Base-by-base conservation (phyloP, 257 asterid genomes). In the Leptodermis oblonga region DNA sequence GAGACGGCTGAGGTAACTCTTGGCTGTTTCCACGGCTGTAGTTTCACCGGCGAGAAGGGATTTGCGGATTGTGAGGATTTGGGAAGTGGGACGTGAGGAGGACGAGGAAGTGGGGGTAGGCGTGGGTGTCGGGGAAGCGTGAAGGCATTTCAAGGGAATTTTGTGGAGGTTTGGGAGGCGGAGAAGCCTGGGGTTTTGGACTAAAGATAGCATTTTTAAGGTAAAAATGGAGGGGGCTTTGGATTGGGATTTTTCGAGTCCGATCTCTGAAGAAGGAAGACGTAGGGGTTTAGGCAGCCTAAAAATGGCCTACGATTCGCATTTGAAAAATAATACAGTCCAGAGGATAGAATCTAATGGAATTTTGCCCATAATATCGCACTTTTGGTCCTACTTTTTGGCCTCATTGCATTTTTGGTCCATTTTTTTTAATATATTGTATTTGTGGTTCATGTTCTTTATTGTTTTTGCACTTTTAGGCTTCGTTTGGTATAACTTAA, bases 31-130 rank as follows among this genome's bases (percentile, higher is more conserved):
- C 71, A 84, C 88, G 25, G 96, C 92, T 49, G 93, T 78, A 58
- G 89, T 81, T 67, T 87, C 86, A 64, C 94, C 80, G 42, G 97
- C 81, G 60, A 91, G 80, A 22, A 94, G 87, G 78, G 95, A 80
- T 77, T 86, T 82, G 5, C 92, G 92, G 65, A 82, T 89, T 63
- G 92, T 83, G 55, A 83, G 87, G 74, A 93, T 90, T 84, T 90
- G 92, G 52, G 95, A 85, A 34, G 82, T 17, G 73, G 90, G 88
- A 76, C 69, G 86, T 52, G 66, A 48, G 56, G 79, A 13, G 63
- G 80, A 3, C 4, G 69, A 31, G 2, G 65, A 60, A 26, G 65
- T 33, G 45, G 43, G 22, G 1, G 72, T 58, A 70, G 83, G 64
- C 51, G 73, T 54, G 59, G 82, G 45, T 15, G 82, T 4, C 43